Conservation (phyloP, 345 rosid genomes). For the Microthlaspi erraticum region DNA sequence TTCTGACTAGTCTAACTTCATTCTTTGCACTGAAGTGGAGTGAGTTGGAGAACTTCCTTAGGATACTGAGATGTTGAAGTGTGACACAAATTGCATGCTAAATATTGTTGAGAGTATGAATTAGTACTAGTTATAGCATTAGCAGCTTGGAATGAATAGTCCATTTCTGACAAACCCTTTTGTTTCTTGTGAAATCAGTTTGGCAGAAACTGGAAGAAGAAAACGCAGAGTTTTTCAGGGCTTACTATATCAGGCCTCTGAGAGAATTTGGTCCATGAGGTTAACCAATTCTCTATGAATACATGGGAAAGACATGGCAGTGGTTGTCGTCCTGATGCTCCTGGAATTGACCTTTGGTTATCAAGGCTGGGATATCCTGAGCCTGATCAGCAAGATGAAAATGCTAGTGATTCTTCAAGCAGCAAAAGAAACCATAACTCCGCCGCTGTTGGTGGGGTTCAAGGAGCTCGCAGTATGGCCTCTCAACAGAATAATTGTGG, state of each 20-base stretch:
- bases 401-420: constrained; percentile 48
- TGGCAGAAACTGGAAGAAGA: constrained; percentile 99
- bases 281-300: constrained; percentile 83
- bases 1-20: too few relatives aligned
- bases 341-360: constrained; percentile 56
- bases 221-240: constrained; percentile 92
- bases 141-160: constrained; percentile 17
- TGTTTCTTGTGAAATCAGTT: constrained; percentile 51
- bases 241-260: constrained; percentile 89
- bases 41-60: constrained; percentile 15
- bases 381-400: constrained; percentile 50
- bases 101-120: constrained; percentile 12
- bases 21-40: not conserved
- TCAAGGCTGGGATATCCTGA: constrained; percentile 53
- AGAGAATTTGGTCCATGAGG: constrained; percentile 71
- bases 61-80: constrained; percentile 22
- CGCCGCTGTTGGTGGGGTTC: constrained; percentile 47
- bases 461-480: constrained; percentile 44
- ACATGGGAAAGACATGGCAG: constrained; percentile 98
- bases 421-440: constrained; percentile 49
- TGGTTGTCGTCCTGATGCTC: constrained; percentile 92
- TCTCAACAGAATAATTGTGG: too few relatives aligned
- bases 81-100: constrained; percentile 7
- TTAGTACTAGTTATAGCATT: constrained; percentile 13
- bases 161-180: not conserved